Evolutionary conservation across 805 yeast genomes (phyloP), one percentile per base, ranked within the genome.

Genomic region (Torulaspora indica): DNA sequence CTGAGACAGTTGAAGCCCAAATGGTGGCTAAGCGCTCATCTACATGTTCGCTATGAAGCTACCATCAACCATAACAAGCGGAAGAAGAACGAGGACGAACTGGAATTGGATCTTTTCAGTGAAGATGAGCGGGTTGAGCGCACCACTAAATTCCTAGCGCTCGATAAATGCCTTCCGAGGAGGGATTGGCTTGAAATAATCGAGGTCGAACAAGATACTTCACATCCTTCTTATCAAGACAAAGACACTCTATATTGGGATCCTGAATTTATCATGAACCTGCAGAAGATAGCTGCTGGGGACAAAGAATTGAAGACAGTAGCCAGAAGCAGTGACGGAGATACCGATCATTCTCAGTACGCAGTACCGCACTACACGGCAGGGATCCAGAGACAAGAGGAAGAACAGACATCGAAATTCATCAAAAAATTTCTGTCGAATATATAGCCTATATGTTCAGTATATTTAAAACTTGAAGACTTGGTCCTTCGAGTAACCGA

Each of bases 11-110:
- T 87, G 42, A 71, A 67, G 54, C 98, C 98, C 0, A 50, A 62
- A 13, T 70, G 76, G 61, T 93, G 98, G 98, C 77, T 86, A 48
- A 79, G 93, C 53, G 95, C 95, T 8, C 98, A 93, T 68, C 63
- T 93, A 45, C 98, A 93, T 63, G 88, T 82, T 2, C 69, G 67
- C 42, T 93, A 76, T 56, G 70, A 68, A 5, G 96, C 96, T 0
- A 49, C 46, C 0, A 76, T 81, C 1, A 46, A 56, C 1, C 79
- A 76, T 57, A 43, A 58, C 49, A 60, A 47, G 33, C 45, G 53
- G 39, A 27, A 24, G 22, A 38, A 38, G 9, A 61, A 67, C 30
- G 42, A 48, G 0, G 57, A 68, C 38, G 74, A 72, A 42, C 60
- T 69, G 15, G 62, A 55, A 1, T 47, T 70, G 12, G 68, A 63